Evolutionary conservation across 164 flowering plant genomes (phyloP), one percentile per base, ranked within the genome.

Genomic region (Berberis vulgaris): DNA sequence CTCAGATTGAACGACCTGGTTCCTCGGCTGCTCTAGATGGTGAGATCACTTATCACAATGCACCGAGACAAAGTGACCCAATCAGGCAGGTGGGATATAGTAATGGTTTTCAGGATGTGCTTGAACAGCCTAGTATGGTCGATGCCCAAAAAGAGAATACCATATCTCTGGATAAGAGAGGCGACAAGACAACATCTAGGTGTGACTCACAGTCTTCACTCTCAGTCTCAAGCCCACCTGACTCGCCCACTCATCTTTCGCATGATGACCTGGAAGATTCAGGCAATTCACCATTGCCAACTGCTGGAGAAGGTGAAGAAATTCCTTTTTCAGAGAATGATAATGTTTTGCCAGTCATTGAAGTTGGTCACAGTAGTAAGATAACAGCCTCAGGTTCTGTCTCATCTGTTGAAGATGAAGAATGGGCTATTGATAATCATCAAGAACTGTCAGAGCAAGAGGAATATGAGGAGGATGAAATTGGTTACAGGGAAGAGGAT

Each of bases 171-270:
- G 77, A 71, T 43, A 74, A 72, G 68, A 76, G 71, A 49, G 54
- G 67, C 49, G 81, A 80, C 42, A 71, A 72, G 69, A 66, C 69
- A 8, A 57, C 81, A 7, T 64, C 78, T 10, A 72, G 91, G 64
- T 88, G 92, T 78, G 98, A 85, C 59, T 93, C 97, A 11, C 98
- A 87, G 61, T 90, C 97, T 42, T 88, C 98, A 6, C 86, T 90
- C 2, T 90, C 89, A 44, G 92, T 93, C 65, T 84, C 97, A 41
- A 93, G 98, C 68, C 82, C 94, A 5, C 98, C 98, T 12, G 77
- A 54, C 69, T 90, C 98, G 57, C 97, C 98, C 8, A 76, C 87
- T 67, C 96, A 85, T 72, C 87, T 88, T 41, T 94, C 97, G 8
- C 87, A 89, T 74, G 95, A 91, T 80, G 97, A 89, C 59, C 70